Evolutionary conservation across 352 stramenopile species (phyloP), one percentile per base, ranked within the genome.

Genomic region (Halophytophthora polymorphica): DNA sequence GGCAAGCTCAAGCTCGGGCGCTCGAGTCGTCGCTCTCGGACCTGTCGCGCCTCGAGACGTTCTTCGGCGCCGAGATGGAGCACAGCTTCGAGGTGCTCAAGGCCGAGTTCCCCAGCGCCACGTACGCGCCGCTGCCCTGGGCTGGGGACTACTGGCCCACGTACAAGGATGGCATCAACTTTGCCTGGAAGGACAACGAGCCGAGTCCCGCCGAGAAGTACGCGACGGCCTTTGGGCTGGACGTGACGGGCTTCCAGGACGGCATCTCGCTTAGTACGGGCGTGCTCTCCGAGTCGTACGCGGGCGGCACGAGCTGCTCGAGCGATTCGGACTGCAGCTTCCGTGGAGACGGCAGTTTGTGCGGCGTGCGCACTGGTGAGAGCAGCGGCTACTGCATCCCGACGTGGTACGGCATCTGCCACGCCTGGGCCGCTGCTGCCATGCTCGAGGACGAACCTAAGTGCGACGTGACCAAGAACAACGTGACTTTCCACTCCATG

Each of bases 91-190:
- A 72, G 38, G 58, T 60, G n/a, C 55, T 72, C 34, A 64, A 60
- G 47, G 44, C 53, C 28, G 53, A 43, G 54, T 64, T 61, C 43
- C 13, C 54, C 0, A 63, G 18, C 11, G 64, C 36, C 10, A 31
- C 17, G 13, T 59, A 33, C 18, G 45, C 61, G 15, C 38, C 63
- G 17, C 58, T 64, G 15, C 71, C 71, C 13, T 86, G 74, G 74
- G 44, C 69, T 2, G 68, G 57, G 21, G 73, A 67, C 51, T 88
- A 88, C 60, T 88, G 71, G 71, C 71, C 77, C 2, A 60, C 61
- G 28, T 88, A 80, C 58, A 38, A 65, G 11, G 77, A 88, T 56
- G 66, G 77, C 36, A 88, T 88, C 64, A 88, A 88, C 64, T 67
- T 66, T 53, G 3, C 15, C 2, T 41, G 38, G 38, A 42, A 29